These are phyloP conservation scores for Acer campestre DNA, from an alignment of 345 rosid species.

Conservation along the genomic window DNA sequence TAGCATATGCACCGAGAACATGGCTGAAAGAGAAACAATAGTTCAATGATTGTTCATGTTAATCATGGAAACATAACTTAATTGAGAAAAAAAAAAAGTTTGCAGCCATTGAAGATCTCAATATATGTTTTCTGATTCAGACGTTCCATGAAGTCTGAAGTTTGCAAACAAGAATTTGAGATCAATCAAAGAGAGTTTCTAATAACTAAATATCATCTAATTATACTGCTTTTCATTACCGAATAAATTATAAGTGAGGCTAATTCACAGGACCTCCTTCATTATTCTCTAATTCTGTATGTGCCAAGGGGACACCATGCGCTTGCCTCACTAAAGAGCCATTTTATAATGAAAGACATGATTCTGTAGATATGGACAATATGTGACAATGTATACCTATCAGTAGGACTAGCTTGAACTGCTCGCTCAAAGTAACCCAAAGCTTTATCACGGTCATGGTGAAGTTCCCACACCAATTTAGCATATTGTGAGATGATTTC, in stretches of 20 bases:
- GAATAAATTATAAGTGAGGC: neutral
- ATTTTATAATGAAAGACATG: neutral
- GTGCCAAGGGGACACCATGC: neutral
- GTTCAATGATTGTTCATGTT: neutral
- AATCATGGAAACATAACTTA: neutral
- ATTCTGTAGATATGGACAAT: neutral
- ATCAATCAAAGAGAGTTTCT: neutral
- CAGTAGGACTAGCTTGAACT: constrained; percentile 55
- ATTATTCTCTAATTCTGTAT: neutral
- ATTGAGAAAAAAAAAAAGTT: neutral
- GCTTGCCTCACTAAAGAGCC: neutral
- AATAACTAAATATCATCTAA: neutral
- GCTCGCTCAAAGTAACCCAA: constrained; percentile 62
- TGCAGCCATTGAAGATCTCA: neutral
- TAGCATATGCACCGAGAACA: constrained; percentile 74
- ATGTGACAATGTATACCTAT: constrained; percentile 47
- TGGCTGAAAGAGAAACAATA: constrained; percentile 40
- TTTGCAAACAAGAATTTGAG: neutral
- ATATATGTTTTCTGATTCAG: neutral
- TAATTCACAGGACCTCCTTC: neutral
- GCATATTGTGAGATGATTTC: constrained; percentile 68
- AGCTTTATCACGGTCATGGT: constrained; percentile 60
- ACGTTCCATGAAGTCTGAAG: neutral
- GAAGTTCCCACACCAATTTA: constrained; percentile 63
- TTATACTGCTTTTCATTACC: neutral